phyloP scores from a whole-genome alignment of 768 basidiomycete genomes.

The Lactarius tabidus region DNA sequence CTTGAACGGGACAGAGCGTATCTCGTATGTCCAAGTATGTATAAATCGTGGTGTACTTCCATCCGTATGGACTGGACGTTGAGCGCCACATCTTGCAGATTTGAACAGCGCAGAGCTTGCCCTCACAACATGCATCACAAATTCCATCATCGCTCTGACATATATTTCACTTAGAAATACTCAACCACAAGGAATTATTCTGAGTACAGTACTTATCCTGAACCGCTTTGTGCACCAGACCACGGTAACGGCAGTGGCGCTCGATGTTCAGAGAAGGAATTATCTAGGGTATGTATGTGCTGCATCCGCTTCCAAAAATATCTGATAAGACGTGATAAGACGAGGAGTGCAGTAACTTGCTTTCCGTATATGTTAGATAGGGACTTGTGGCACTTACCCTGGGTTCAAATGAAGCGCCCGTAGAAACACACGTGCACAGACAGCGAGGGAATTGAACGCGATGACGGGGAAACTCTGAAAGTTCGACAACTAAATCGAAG shows the following conservation, averaged over 20 bases:
- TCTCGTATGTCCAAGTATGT: neutral
- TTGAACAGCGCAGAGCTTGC: neutral
- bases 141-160: neutral
- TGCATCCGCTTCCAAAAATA: neutral
- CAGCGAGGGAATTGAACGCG: neutral
- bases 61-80: neutral
- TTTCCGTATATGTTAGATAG: neutral
- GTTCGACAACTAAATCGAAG: neutral
- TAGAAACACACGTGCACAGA: neutral
- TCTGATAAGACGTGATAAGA: neutral
- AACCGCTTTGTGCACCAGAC: neutral
- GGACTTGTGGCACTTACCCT: neutral
- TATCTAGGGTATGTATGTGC: neutral
- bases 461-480: neutral
- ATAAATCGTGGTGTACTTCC: neutral
- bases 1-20: neutral
- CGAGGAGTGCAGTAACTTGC: neutral
- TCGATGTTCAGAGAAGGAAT: neutral
- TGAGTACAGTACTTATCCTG: neutral
- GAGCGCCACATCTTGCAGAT: neutral
- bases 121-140: neutral
- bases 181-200: neutral
- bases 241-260: neutral
- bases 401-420: neutral
- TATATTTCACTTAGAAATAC: neutral